Percentiles rank a stretch among this genome's conserved stretches.
Evolutionary conservation across 108 stramenopile species (phyloP).

Genomic region (Seminavis robusta): DNA sequence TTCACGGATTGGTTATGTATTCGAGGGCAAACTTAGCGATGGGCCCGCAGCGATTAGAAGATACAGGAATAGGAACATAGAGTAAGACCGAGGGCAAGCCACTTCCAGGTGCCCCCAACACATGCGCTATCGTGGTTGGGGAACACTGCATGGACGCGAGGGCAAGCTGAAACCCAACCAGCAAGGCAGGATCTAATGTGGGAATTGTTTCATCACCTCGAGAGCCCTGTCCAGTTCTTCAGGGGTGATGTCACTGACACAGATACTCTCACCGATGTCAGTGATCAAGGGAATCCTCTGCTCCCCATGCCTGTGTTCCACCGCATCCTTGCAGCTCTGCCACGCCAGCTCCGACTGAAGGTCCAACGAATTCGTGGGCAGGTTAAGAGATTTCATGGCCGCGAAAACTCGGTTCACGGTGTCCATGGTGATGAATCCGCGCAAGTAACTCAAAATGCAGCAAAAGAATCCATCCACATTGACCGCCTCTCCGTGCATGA

Average conservation of each 20-base stretch:
- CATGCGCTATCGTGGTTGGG: no score
- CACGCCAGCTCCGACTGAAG: slow-evolving; percentile 72
- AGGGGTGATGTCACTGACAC: slow-evolving; percentile 88
- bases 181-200: no score
- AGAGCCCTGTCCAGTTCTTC: slow-evolving; percentile 87
- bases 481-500: slow-evolving; percentile 98
- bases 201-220: slow-evolving; percentile 58
- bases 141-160: no score
- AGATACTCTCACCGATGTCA: slow-evolving; percentile 87
- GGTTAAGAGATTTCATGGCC: slow-evolving; percentile 74
- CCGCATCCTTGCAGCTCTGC: slow-evolving; percentile 91
- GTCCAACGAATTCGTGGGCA: slow-evolving; percentile 79
- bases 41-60: no score
- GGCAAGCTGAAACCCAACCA: no score
- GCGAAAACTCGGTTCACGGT: slow-evolving; percentile 78
- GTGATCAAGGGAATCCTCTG: slow-evolving; percentile 90
- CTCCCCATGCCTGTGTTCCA: slow-evolving; percentile 93
- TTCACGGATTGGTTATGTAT: no score
- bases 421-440: slow-evolving; percentile 83
- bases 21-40: no score
- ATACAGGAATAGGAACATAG: no score
- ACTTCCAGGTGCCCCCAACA: no score
- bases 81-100: no score
- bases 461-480: slow-evolving; percentile 96
- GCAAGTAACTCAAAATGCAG: slow-evolving; percentile 80